These are phyloP conservation scores for Moesziomyces sp. DNA, from an alignment of 1,284 basidiomycete species.

Conservation along the genomic window DNA sequence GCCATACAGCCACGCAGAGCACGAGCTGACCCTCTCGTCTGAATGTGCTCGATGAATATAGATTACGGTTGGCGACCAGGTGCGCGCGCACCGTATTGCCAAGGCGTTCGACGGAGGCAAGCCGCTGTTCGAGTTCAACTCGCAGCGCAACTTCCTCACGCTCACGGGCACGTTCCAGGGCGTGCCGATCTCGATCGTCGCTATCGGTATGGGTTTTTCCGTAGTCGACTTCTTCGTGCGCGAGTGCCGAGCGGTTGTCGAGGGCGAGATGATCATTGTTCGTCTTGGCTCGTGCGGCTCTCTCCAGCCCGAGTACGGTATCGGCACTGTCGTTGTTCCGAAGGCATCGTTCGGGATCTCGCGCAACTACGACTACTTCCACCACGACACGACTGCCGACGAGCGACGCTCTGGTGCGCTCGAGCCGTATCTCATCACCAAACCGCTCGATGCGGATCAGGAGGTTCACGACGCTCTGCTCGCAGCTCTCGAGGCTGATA, in stretches of 20 bases:
- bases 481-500: constrained; percentile 28
- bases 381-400: constrained; percentile 32
- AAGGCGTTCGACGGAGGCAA: constrained; percentile 73
- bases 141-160: constrained; percentile 82
- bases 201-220: constrained; percentile 80
- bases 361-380: constrained; percentile 79
- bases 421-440: constrained; percentile 77
- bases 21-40: neutral
- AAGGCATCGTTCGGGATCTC: constrained; percentile 76
- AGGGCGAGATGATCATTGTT: constrained; percentile 78
- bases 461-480: constrained; percentile 70
- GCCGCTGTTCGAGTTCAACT: constrained; percentile 73
- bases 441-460: constrained; percentile 75
- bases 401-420: constrained; percentile 29
- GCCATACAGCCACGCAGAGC: no score
- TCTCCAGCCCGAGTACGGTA: constrained; percentile 75
- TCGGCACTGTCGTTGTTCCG: constrained; percentile 80
- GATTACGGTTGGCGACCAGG: constrained; percentile 79
- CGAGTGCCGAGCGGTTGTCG: constrained; percentile 80
- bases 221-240: constrained; percentile 80
- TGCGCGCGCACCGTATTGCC: constrained; percentile 76
- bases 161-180: constrained; percentile 80
- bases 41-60: neutral
- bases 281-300: constrained; percentile 74
- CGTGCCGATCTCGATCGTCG: constrained; percentile 78